phyloP scores from a whole-genome alignment of 2,329 filamentous ascomycete genomes.

The Fonsecaea multimorphosa region DNA sequence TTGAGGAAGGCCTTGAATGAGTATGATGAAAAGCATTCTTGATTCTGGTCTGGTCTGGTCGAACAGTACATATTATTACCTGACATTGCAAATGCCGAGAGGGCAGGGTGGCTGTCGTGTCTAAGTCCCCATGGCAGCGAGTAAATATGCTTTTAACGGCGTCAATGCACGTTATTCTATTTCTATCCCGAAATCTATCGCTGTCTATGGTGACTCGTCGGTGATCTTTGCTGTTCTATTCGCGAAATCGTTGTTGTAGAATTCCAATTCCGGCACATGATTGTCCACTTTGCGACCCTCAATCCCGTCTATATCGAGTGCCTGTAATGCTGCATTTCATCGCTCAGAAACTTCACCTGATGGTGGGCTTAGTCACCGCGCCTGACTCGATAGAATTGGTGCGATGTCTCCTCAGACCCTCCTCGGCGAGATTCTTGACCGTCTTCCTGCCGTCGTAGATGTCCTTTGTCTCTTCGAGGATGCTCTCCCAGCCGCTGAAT shows the following conservation, averaged over 20 bases:
- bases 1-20: constrained; percentile 51
- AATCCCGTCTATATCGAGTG: neutral
- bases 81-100: neutral
- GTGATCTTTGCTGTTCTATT: neutral
- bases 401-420: constrained; percentile 36
- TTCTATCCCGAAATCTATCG: neutral
- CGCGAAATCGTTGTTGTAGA: neutral
- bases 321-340: neutral
- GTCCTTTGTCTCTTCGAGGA: constrained; percentile 75
- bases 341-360: constrained; percentile 16
- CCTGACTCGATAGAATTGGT: constrained; percentile 38
- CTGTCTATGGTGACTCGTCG: neutral
- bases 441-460: constrained; percentile 75
- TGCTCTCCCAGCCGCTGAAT: constrained; percentile 83
- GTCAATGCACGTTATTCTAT: neutral
- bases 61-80: neutral
- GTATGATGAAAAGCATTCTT: constrained; percentile 26
- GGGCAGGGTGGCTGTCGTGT: neutral
- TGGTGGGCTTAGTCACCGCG: constrained; percentile 21
- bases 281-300: neutral
- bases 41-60: neutral
- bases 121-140: neutral
- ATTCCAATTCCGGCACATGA: neutral
- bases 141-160: neutral
- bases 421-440: constrained; percentile 70